Evolutionary conservation across 2,329 filamentous ascomycete genomes (phyloP).

Genomic region (Diaporthe citri): DNA sequence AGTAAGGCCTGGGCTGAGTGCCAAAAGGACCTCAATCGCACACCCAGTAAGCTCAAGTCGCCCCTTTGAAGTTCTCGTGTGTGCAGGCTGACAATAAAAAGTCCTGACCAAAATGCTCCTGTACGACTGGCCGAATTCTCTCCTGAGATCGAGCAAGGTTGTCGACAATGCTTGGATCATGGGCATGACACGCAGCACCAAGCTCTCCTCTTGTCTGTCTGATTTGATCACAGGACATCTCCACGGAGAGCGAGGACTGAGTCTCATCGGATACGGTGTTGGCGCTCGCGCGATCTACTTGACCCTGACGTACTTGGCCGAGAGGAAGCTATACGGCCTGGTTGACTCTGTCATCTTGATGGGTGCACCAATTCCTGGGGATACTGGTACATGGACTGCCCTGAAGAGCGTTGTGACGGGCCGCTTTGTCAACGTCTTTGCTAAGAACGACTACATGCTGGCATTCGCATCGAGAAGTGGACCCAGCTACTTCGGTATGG

Average conservation of each 20-base stretch:
- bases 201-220: conserved; percentile 78
- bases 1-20: conserved; percentile 85
- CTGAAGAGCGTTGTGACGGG: conserved; percentile 85
- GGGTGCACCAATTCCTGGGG: conserved; percentile 82
- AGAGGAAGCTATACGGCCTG: conserved; percentile 85
- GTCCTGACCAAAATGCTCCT: conserved; percentile 60
- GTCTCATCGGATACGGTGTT: conserved; percentile 84
- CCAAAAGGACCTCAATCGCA: conserved; percentile 60
- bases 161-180: conserved; percentile 87
- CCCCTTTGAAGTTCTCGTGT: neutral
- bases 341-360: conserved; percentile 89
- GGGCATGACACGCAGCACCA: conserved; percentile 81
- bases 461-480: conserved; percentile 89
- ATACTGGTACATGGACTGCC: conserved; percentile 79
- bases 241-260: conserved; percentile 85
- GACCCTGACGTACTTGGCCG: conserved; percentile 83
- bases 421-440: conserved; percentile 91
- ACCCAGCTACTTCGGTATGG: conserved; percentile 85
- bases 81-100: conserved; percentile 10
- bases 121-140: conserved; percentile 71
- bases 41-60: conserved; percentile 58
- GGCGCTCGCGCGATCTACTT: conserved; percentile 87
- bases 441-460: conserved; percentile 87
- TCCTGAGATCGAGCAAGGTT: conserved; percentile 78
- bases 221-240: conserved; percentile 86